Evolutionary conservation across 2,329 filamentous ascomycete genomes (phyloP).

Genomic region (Diaporthe humulicola): DNA sequence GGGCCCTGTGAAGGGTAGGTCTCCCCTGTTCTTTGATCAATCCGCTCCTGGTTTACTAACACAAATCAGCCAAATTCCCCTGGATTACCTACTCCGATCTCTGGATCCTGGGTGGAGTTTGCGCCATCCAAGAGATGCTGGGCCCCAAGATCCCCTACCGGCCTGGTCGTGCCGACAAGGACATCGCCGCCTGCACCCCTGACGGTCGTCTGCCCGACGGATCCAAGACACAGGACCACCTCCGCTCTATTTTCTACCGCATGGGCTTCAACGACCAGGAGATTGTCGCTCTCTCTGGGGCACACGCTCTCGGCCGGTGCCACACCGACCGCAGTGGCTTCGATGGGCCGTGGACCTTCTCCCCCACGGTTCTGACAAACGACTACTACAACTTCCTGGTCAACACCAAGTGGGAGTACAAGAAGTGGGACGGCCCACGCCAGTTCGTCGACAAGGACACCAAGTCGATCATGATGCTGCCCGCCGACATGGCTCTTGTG

Average conservation of each 20-base stretch:
- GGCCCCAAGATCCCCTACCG: constrained; percentile 90
- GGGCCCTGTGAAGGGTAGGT: constrained; percentile 85
- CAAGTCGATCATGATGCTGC: constrained; percentile 97
- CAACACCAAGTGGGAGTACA: constrained; percentile 92
- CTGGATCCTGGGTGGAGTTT: constrained; percentile 91
- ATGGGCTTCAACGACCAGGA: constrained; percentile 99
- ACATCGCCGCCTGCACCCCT: constrained; percentile 88
- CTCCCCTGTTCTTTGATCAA: neutral
- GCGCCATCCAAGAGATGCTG: constrained; percentile 94
- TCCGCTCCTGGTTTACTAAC: constrained; percentile 37
- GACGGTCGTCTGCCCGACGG: constrained; percentile 86
- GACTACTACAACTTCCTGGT: constrained; percentile 92
- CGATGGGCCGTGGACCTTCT: constrained; percentile 92
- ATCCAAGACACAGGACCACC: constrained; percentile 81
- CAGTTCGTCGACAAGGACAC: constrained; percentile 89
- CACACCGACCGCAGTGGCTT: constrained; percentile 91
- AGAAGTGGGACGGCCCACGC: constrained; percentile 91
- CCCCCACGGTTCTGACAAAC: constrained; percentile 91
- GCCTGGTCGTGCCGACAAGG: constrained; percentile 85
- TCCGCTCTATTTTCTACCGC: constrained; percentile 92
- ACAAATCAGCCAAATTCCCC: constrained; percentile 77
- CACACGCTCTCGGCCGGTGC: constrained; percentile 89
- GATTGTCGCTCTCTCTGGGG: constrained; percentile 90
- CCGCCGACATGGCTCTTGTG: constrained; percentile 88
- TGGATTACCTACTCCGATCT: constrained; percentile 98